A percentile compares a stretch with the other conserved stretches of the same genome.
Conservation (phyloP, 139 green algal genomes). For the Gonium pectorale region DNA sequence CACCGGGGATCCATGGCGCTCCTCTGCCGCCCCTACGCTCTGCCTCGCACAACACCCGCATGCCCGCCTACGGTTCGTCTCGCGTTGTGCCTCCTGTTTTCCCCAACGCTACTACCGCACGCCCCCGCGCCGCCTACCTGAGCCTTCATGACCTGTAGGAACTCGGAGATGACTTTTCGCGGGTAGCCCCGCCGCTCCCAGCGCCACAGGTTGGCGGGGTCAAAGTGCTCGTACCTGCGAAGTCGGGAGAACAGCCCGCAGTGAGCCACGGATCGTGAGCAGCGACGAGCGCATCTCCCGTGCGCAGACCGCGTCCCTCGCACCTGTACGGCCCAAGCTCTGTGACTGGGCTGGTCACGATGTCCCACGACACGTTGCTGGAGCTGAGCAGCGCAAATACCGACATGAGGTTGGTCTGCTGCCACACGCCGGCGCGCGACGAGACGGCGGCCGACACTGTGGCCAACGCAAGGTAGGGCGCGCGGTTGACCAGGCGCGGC, state of each 20-base stretch:
- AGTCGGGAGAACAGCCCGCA: no score
- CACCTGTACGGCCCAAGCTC: slow-evolving; percentile 41
- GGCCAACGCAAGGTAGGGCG: slow-evolving; percentile 23
- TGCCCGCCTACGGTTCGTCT: no score
- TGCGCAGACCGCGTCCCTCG: neutral
- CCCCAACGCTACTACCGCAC: neutral
- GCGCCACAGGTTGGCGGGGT: slow-evolving; percentile 1
- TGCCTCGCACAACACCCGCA: no score
- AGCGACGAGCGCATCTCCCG: no score
- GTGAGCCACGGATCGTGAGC: no score
- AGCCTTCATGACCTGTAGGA: slow-evolving; percentile 33
- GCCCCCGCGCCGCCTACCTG: neutral
- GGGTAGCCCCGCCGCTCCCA: slow-evolving; percentile 10
- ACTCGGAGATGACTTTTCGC: neutral
- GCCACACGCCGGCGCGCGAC: neutral
- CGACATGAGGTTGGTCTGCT: slow-evolving; percentile 10
- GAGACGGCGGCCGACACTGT: slow-evolving; percentile 15
- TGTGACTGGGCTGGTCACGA: neutral
- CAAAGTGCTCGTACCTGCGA: slow-evolving; percentile 44
- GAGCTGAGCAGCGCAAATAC: neutral
- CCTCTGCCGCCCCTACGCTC: no score
- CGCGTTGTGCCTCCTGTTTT: no score
- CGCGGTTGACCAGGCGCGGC: slow-evolving; percentile 27
- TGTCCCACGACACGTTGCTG: slow-evolving; percentile 13
- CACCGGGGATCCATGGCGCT: no score